Evolutionary conservation across 2,329 filamentous ascomycete genomes (phyloP).

Genomic region (Trichoderma guizhouense): DNA sequence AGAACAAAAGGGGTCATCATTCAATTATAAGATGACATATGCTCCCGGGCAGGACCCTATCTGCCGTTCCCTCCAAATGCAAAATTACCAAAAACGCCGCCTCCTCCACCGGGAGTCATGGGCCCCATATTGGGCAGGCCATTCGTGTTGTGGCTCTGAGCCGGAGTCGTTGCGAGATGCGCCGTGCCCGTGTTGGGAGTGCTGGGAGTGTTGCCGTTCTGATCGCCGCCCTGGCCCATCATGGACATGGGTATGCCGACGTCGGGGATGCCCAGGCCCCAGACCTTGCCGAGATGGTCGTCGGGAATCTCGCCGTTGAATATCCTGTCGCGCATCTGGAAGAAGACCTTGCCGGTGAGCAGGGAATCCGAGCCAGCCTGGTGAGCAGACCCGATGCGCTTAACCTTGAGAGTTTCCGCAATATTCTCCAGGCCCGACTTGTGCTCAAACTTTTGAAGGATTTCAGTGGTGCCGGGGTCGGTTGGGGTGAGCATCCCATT

Average conservation of each 20-base stretch:
- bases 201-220: slow-evolving; percentile 51
- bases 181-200: slow-evolving; percentile 66
- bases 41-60: slow-evolving; percentile 26
- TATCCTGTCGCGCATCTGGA: slow-evolving; percentile 83
- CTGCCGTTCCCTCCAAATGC: slow-evolving; percentile 45
- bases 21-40: slow-evolving; percentile 19
- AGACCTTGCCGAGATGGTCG: slow-evolving; percentile 85
- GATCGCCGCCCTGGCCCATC: slow-evolving; percentile 32
- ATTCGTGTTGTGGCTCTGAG: slow-evolving; percentile 54
- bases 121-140: slow-evolving; percentile 59
- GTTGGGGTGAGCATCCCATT: slow-evolving; percentile 60
- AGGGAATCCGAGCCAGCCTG: slow-evolving; percentile 92
- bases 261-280: slow-evolving; percentile 79
- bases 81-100: slow-evolving; percentile 74
- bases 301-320: slow-evolving; percentile 79
- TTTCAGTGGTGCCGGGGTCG: slow-evolving; percentile 64
- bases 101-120: slow-evolving; percentile 74
- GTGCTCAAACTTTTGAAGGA: slow-evolving; percentile 79
- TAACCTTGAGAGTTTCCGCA: slow-evolving; percentile 87
- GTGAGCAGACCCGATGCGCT: slow-evolving; percentile 82
- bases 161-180: slow-evolving; percentile 47
- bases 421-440: slow-evolving; percentile 93
- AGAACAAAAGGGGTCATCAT: not conserved
- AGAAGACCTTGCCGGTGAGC: slow-evolving; percentile 91
- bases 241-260: slow-evolving; percentile 41